Base-by-base conservation (phyloP, 106 monocot genomes). In the Allium cepa region DNA sequence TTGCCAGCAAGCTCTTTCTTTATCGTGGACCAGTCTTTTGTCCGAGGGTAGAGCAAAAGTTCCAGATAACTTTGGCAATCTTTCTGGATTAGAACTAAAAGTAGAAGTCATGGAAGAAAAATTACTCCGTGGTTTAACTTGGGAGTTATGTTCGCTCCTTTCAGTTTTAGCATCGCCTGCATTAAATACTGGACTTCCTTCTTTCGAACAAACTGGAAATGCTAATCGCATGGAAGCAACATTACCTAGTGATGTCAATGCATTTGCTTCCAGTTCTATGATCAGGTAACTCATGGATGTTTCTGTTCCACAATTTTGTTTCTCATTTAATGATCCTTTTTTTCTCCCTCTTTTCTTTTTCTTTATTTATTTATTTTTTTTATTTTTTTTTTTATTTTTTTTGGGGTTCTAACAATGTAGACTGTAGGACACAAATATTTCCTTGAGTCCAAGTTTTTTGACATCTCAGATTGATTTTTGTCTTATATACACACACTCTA, bases 91-190 rank as follows among this genome's bases (percentile, higher is more conserved):
- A 72, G 97, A 92, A 11, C 81, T 97, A 36, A 92, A 87, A 53
- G 80, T 89, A 56, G 97, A 97, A 80, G 92, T 97, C 22, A 97
- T 97, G 82, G 97, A 97, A 87, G 97, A 97, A 60, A 89, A 92
- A 75, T 77, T 97, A 47, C 77, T 97, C 11, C 88, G 89, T 52
- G 88, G 77, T 68, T 82, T 92, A 64, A 97, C 97, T 57, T 77
- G 97, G 0, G 97, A 97, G 84, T 79, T 97, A 36, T 84, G 86
- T 66, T 71, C 66, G 26, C 77, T 97, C 72, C 82, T 97, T 47
- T 89, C 84, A 45, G 76, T 81, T 72, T 75, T 92, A 63, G 92
- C 86, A 14, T 87, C 79, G 16, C 84, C 92, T 16, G 17, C 61
- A 17, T 60, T 89, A 67, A 97, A 97, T 73, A 67, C 16, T 72